A percentile compares a stretch with the other conserved stretches of the same genome.
phyloP scores from a whole-genome alignment of 306 rosid genomes.

The Acacia acuminata region DNA sequence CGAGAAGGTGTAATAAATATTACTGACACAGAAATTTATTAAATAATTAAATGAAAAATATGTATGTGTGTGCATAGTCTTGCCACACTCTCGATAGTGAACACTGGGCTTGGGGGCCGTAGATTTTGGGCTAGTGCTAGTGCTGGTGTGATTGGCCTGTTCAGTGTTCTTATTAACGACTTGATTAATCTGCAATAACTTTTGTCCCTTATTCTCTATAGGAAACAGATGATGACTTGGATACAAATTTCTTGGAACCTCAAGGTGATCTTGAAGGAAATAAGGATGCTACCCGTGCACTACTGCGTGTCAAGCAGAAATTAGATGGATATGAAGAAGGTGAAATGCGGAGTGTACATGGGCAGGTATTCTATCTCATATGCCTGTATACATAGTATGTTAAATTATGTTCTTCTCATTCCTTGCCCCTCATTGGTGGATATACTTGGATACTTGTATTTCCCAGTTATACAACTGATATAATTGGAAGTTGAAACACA shows the following conservation, averaged over 20 bases:
- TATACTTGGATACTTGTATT: conserved; percentile 15
- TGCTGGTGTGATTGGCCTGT: neutral
- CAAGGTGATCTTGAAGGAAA: conserved; percentile 82
- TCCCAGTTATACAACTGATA: neutral
- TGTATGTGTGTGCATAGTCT: no score
- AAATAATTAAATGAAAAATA: neutral
- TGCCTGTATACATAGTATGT: neutral
- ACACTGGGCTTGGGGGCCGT: conserved; percentile 1
- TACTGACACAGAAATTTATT: neutral
- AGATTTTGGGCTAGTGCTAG: neutral
- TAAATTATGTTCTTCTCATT: conserved; percentile 5
- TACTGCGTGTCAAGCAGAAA: conserved; percentile 92
- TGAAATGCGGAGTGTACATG: conserved; percentile 86
- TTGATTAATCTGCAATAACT: conserved; percentile 22
- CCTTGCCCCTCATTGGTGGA: neutral
- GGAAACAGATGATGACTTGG: conserved; percentile 86
- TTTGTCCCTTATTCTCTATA: conserved; percentile 29
- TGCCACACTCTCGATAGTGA: neutral
- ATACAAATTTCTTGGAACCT: conserved; percentile 61
- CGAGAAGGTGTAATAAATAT: neutral
- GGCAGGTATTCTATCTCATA: conserved; percentile 64
- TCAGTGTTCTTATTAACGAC: conserved; percentile 4
- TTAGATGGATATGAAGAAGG: conserved; percentile 96
- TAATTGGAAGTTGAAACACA: conserved; percentile 22
- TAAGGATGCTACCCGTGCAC: conserved; percentile 92